A percentile compares a stretch with the other conserved stretches of the same genome.
These are phyloP conservation scores for Fusarium sp. DNA, from an alignment of 2,329 filamentous ascomycete genomes.

Conservation along the genomic window DNA sequence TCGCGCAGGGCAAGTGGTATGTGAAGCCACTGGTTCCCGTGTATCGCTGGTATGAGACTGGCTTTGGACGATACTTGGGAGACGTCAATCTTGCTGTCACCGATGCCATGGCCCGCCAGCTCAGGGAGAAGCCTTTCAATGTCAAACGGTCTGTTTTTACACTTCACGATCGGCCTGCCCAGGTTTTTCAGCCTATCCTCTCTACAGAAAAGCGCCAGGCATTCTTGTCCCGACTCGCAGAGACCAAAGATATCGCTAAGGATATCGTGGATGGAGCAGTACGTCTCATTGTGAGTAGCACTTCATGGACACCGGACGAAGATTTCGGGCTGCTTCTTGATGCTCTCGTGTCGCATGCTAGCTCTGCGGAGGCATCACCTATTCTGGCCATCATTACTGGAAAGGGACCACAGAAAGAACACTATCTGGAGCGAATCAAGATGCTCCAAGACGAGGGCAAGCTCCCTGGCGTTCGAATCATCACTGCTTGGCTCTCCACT, in stretches of 20 bases:
- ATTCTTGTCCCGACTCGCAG: slow-evolving; percentile 75
- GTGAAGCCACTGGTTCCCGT: slow-evolving; percentile 81
- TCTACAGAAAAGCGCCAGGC: slow-evolving; percentile 60
- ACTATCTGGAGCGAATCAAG: slow-evolving; percentile 77
- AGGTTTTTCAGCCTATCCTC: slow-evolving; percentile 80
- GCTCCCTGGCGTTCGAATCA: slow-evolving; percentile 77
- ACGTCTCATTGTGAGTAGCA: slow-evolving; percentile 88
- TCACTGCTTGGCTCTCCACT: slow-evolving; percentile 87
- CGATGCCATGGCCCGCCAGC: slow-evolving; percentile 83
- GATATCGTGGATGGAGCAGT: slow-evolving; percentile 70
- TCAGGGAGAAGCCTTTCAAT: slow-evolving; percentile 73
- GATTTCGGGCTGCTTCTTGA: slow-evolving; percentile 91
- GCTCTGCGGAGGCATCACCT: slow-evolving; percentile 63
- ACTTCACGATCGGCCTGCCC: slow-evolving; percentile 87
- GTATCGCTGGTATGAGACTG: slow-evolving; percentile 81
- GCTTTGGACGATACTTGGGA: slow-evolving; percentile 75
- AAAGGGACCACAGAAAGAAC: slow-evolving; percentile 85
- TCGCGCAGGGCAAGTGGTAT: slow-evolving; percentile 71
- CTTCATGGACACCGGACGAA: slow-evolving; percentile 97
- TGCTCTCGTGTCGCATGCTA: slow-evolving; percentile 81
- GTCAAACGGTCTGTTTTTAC: slow-evolving; percentile 76
- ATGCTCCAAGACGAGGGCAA: slow-evolving; percentile 71
- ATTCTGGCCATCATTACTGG: slow-evolving; percentile 95
- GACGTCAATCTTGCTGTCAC: slow-evolving; percentile 88
- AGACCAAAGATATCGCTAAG: slow-evolving; percentile 71